These are phyloP conservation scores for Dothideomycetes sp. DNA, from an alignment of 2,329 filamentous ascomycete genomes.

Conservation along the genomic window DNA sequence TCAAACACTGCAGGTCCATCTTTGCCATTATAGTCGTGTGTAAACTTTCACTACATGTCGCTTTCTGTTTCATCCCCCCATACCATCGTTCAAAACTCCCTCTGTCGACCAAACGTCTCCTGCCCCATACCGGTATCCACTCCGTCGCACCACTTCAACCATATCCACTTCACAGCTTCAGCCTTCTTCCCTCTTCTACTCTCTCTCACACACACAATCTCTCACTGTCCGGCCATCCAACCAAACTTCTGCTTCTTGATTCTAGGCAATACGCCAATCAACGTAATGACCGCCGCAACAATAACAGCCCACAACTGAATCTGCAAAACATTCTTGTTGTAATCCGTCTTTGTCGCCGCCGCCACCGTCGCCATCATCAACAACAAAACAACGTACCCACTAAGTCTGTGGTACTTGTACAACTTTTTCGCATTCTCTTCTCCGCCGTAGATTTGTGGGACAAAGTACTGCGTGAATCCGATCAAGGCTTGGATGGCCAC, in stretches of 20 bases:
- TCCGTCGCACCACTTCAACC: no score
- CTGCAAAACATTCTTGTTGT: constrained; percentile 56
- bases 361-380: constrained; percentile 65
- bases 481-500: constrained; percentile 66
- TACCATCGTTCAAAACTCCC: no score
- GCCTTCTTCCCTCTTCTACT: background rate
- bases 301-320: constrained; percentile 70
- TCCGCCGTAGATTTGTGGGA: constrained; percentile 66
- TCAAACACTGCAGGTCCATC: no score
- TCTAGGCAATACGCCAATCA: constrained; percentile 65
- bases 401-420: constrained; percentile 81
- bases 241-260: constrained; percentile 79
- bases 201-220: background rate
- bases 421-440: constrained; percentile 69
- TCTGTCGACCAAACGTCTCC: no score
- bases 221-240: constrained; percentile 9
- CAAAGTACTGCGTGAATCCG: constrained; percentile 74
- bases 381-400: constrained; percentile 64
- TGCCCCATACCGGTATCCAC: no score
- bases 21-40: no score
- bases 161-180: no score
- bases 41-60: no score
- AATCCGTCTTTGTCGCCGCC: constrained; percentile 68
- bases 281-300: constrained; percentile 54
- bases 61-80: no score